These are phyloP conservation scores for Diplodia intermedia DNA, from an alignment of 2,329 filamentous ascomycete genomes.

Conservation along the genomic window DNA sequence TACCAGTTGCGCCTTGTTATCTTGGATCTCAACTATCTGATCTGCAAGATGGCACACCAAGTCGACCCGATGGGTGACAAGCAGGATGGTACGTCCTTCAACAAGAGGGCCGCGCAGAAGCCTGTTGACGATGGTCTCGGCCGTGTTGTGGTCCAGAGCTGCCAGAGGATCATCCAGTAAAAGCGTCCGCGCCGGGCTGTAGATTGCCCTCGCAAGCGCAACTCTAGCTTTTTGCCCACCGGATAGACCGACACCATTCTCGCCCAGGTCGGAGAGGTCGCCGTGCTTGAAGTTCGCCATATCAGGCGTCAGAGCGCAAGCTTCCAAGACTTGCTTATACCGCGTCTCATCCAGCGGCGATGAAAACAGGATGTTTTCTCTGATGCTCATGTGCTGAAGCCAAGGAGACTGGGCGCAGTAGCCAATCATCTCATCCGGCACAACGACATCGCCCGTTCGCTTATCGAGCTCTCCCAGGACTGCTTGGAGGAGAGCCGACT, in stretches of 20 bases:
- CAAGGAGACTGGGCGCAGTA: conserved; percentile 72
- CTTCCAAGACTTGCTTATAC: conserved; percentile 73
- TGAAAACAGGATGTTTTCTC: conserved; percentile 72
- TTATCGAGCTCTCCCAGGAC: conserved; percentile 66
- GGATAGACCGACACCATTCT: conserved; percentile 67
- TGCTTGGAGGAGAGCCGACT: conserved; percentile 66
- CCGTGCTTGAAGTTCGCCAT: conserved; percentile 68
- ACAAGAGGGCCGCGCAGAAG: conserved; percentile 64
- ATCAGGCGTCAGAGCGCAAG: conserved; percentile 67
- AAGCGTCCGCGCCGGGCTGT: conserved; percentile 62
- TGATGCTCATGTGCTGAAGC: conserved; percentile 73
- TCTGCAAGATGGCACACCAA: conserved; percentile 75
- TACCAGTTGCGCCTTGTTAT: conserved; percentile 60
- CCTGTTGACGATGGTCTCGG: conserved; percentile 65
- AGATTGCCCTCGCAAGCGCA: conserved; percentile 66
- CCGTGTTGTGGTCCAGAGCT: conserved; percentile 69
- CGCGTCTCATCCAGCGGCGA: conserved; percentile 70
- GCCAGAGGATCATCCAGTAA: conserved; percentile 67
- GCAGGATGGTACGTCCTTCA: conserved; percentile 60
- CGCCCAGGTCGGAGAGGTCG: conserved; percentile 67
- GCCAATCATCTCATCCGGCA: conserved; percentile 64
- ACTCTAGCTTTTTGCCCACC: conserved; percentile 68
- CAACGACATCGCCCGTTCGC: conserved; percentile 57
- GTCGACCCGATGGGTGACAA: conserved; percentile 72
- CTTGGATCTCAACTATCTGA: conserved; percentile 73